Percentiles rank a stretch among this genome's conserved stretches.
phyloP scores from a whole-genome alignment of 495 filamentous ascomycete species.

The Podospora sp. region DNA sequence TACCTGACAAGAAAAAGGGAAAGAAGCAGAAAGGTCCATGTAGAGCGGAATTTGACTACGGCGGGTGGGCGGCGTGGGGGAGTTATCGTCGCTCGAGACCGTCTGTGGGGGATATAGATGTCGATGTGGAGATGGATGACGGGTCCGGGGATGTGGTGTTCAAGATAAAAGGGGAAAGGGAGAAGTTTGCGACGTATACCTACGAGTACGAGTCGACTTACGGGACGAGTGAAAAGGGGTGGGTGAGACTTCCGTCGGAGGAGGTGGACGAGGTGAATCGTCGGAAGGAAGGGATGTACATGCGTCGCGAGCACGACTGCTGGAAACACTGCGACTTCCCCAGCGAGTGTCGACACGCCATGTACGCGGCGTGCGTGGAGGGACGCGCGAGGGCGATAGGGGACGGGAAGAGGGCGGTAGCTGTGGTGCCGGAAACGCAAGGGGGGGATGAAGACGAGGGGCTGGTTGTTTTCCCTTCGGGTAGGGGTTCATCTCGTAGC shows the following conservation, averaged over 20 bases:
- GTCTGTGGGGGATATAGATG: not conserved
- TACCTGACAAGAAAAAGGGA: too few relatives aligned
- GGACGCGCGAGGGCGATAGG: conserved; percentile 8
- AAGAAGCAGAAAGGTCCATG: conserved; percentile 25
- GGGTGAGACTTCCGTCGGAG: not conserved
- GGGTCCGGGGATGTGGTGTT: too few relatives aligned
- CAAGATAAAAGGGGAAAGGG: too few relatives aligned
- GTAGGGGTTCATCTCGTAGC: too few relatives aligned
- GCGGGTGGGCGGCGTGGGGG: conserved; percentile 45
- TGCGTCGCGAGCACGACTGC: conserved; percentile 38
- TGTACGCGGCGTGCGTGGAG: conserved; percentile 18
- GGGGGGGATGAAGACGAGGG: not conserved
- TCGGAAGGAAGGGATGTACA: conserved; percentile 33
- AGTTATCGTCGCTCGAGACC: conserved; percentile 27
- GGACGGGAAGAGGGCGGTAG: not conserved
- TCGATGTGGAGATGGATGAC: not conserved
- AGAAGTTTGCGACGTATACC: too few relatives aligned
- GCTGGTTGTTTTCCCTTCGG: not conserved
- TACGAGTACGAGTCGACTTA: too few relatives aligned
- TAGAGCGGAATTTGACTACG: conserved; percentile 46
- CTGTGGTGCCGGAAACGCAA: not conserved
- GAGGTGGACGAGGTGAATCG: conserved; percentile 17
- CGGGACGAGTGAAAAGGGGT: too few relatives aligned
- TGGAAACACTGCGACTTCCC: conserved; percentile 49
- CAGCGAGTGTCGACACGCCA: conserved; percentile 41